phyloP scores from a whole-genome alignment of 176 grass and related monocot genomes.

The Metroxylon sagu region DNA sequence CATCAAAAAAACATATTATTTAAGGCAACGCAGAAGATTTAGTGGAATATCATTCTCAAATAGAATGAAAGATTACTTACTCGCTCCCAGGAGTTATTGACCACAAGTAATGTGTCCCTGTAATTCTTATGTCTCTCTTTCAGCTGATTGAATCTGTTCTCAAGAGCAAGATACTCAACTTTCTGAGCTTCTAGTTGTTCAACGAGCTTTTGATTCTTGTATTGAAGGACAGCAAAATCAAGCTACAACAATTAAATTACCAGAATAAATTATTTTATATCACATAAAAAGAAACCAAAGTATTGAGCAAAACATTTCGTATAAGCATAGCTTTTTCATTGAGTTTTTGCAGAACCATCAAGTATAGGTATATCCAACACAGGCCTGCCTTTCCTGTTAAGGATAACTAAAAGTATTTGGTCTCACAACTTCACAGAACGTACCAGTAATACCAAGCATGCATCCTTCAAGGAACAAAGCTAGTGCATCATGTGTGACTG shows the following conservation, averaged over 20 bases:
- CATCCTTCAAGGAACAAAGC: too few species aligned
- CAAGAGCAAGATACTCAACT: constrained; percentile 50
- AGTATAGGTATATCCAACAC: too few species aligned
- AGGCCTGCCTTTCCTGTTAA: too few species aligned
- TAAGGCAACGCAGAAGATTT: neutral
- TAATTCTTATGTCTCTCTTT: constrained; percentile 50
- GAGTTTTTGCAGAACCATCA: too few species aligned
- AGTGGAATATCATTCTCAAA: neutral
- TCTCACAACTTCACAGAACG: too few species aligned
- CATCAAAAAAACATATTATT: constrained; percentile 3
- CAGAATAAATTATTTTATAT: neutral
- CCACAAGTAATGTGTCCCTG: constrained; percentile 39
- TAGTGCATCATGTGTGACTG: too few species aligned
- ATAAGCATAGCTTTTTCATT: neutral
- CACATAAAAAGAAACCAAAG: constrained; percentile 18
- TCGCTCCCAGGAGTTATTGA: constrained; percentile 62
- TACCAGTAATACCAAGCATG: too few species aligned
- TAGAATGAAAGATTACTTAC: constrained; percentile 24
- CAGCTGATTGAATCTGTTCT: constrained; percentile 67
- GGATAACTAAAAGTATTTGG: too few species aligned
- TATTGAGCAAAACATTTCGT: neutral
- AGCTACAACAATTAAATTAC: constrained; percentile 29
- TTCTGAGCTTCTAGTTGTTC: constrained; percentile 87
- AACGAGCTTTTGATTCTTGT: constrained; percentile 80
- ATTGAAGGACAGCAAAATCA: constrained; percentile 77